A percentile compares a stretch with the other conserved stretches of the same genome.
Evolutionary conservation across 2,329 filamentous ascomycete genomes (phyloP).

Genomic region (Calonectria henricotiae): DNA sequence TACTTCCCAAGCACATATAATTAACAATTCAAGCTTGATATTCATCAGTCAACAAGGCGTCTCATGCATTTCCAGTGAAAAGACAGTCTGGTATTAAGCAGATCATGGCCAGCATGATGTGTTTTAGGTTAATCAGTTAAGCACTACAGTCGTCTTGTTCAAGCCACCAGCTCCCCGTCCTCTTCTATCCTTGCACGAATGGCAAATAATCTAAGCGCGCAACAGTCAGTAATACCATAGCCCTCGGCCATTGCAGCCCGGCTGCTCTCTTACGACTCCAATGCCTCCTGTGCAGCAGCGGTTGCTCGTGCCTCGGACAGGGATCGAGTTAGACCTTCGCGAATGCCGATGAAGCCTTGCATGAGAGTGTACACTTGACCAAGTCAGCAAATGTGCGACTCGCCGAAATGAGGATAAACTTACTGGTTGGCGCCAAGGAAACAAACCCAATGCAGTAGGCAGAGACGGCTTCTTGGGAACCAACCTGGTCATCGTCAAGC

Average conservation of each 20-base stretch:
- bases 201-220: neutral
- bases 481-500: conserved; percentile 65
- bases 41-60: neutral
- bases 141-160: neutral
- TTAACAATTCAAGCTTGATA: neutral
- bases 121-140: conserved; percentile 6
- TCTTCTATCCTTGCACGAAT: too few species aligned
- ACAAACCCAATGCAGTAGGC: conserved; percentile 65
- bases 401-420: conserved; percentile 48
- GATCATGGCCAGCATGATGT: neutral
- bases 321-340: conserved; percentile 61
- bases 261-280: conserved; percentile 1
- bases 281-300: conserved; percentile 46
- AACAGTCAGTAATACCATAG: too few species aligned
- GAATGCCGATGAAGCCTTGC: conserved; percentile 67
- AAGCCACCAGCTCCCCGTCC: neutral
- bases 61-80: too few species aligned
- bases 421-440: conserved; percentile 63
- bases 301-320: conserved; percentile 47
- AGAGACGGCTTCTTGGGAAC: conserved; percentile 63
- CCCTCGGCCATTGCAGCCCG: too few species aligned
- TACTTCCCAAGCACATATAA: neutral
- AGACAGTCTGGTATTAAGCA: neutral
- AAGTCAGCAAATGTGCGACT: conserved; percentile 40
- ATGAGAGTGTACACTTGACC: conserved; percentile 65